These are phyloP conservation scores for Graphilbum ipis-grandicollis DNA, from an alignment of 2,329 filamentous ascomycete genomes.

Conservation along the genomic window DNA sequence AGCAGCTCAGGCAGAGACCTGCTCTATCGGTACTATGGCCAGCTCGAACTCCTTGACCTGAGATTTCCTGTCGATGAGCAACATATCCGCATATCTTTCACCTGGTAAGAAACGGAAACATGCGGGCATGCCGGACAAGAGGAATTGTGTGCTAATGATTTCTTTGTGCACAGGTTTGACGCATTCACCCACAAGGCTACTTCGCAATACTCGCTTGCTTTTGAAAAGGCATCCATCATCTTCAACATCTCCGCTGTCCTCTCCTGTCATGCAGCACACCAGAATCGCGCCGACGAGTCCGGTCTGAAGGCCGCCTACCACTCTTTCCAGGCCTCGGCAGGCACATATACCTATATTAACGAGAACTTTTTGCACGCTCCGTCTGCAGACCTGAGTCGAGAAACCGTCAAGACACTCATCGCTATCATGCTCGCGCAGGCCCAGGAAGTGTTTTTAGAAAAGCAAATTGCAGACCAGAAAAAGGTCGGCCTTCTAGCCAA, in stretches of 20 bases:
- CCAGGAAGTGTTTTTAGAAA: constrained; percentile 94
- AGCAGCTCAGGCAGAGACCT: constrained; percentile 86
- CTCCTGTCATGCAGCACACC: constrained; percentile 85
- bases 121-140: no score
- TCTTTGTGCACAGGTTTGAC: constrained; percentile 55
- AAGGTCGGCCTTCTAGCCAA: constrained; percentile 87
- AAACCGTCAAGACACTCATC: constrained; percentile 91
- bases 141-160: not conserved
- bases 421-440: constrained; percentile 86
- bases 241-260: constrained; percentile 98
- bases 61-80: constrained; percentile 96
- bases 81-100: constrained; percentile 97
- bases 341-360: constrained; percentile 99
- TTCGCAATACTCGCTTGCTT: constrained; percentile 87
- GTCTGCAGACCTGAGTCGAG: constrained; percentile 84
- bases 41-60: constrained; percentile 84
- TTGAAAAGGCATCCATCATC: constrained; percentile 97
- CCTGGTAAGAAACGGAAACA: constrained; percentile 43
- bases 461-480: constrained; percentile 83
- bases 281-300: constrained; percentile 80
- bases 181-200: constrained; percentile 99
- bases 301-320: constrained; percentile 95
- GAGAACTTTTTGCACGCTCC: constrained; percentile 97
- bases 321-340: constrained; percentile 91
- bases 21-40: constrained; percentile 92